phyloP scores from a whole-genome alignment of 2,329 filamentous ascomycete species.

The Canariomyces notabilis region DNA sequence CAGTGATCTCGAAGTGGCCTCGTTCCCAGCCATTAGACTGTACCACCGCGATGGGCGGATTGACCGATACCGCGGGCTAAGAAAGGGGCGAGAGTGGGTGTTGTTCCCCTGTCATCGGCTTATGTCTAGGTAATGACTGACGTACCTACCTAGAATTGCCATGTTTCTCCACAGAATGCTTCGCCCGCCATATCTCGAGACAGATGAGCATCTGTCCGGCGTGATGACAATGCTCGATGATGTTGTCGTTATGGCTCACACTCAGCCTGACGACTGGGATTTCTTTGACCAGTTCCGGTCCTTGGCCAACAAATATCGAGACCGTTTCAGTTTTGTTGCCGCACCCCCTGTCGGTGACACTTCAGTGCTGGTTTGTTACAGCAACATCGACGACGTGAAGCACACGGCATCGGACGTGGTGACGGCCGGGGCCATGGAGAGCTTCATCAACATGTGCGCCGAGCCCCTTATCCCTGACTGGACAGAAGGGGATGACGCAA shows the following conservation, averaged over 20 bases:
- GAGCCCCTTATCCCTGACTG: conserved; percentile 40
- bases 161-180: conserved; percentile 28
- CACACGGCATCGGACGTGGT: conserved; percentile 31
- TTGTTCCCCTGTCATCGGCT: conserved; percentile 1
- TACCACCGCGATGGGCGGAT: conserved; percentile 34
- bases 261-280: conserved; percentile 30
- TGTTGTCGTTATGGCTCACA: conserved; percentile 37
- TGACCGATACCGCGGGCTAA: conserved; percentile 39
- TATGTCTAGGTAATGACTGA: too few species aligned
- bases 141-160: conserved; percentile 28
- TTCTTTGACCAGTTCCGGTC: conserved; percentile 31
- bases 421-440: conserved; percentile 32
- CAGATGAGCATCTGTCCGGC: conserved; percentile 26
- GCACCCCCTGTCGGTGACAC: conserved; percentile 4
- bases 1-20: conserved; percentile 37
- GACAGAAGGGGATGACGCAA: conserved; percentile 39
- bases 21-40: conserved; percentile 42
- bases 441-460: conserved; percentile 36
- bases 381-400: conserved; percentile 36
- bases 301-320: conserved; percentile 34
- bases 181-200: conserved; percentile 27
- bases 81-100: conserved; percentile 28
- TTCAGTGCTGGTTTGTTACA: conserved; percentile 34
- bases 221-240: conserved; percentile 37
- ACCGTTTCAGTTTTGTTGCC: conserved; percentile 40